Percentiles rank a stretch among this genome's conserved stretches.
Conservation (phyloP, 148 eudicot species). For the Rhododendron ferrugineum region DNA sequence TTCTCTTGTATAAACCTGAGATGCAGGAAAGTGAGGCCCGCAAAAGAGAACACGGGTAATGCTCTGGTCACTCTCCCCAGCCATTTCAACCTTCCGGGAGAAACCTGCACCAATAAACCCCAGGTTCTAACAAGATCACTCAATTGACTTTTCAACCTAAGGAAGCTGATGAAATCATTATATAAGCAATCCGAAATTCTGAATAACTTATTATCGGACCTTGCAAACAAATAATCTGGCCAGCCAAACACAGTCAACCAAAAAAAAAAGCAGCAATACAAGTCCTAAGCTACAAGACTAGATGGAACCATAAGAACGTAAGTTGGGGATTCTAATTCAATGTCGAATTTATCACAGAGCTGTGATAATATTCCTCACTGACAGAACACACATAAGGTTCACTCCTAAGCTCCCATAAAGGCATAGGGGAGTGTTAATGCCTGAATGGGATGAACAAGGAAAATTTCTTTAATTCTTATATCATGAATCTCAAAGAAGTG, state of each 20-base stretch:
- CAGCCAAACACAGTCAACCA: neutral
- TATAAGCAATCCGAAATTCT: neutral
- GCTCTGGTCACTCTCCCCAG: slow-evolving; percentile 18
- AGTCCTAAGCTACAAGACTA: neutral
- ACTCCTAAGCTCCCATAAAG: neutral
- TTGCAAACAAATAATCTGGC: neutral
- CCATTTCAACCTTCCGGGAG: slow-evolving; percentile 33
- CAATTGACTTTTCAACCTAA: neutral
- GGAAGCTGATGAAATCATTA: neutral
- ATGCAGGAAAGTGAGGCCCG: slow-evolving; percentile 65
- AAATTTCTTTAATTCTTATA: neutral
- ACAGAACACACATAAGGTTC: neutral
- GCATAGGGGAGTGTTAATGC: neutral
- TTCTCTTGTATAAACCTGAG: slow-evolving; percentile 69
- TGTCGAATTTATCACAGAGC: neutral
- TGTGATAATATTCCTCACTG: neutral
- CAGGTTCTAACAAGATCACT: neutral
- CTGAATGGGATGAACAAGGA: neutral
- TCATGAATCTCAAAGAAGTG: slow-evolving; percentile 3
- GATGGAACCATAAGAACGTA: neutral
- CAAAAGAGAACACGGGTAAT: slow-evolving; percentile 71
- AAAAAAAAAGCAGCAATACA: neutral
- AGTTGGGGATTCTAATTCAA: neutral
- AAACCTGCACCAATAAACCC: neutral
- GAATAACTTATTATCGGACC: neutral